Base-by-base conservation (phyloP, 768 basidiomycete species). In the Mycena vulgaris region DNA sequence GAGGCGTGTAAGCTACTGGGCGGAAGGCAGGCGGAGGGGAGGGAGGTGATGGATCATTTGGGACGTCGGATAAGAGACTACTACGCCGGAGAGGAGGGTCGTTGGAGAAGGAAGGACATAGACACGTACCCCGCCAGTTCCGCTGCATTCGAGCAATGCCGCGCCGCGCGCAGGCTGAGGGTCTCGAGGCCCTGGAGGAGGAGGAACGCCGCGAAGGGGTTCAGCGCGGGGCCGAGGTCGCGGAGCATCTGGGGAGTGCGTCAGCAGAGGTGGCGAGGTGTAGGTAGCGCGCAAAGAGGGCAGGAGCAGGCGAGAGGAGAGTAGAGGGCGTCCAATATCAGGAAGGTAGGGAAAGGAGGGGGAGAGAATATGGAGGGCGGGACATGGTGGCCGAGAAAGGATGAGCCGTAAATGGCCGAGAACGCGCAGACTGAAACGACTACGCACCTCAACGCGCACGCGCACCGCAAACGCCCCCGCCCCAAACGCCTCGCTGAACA, bases 171-270 rank as follows among this genome's bases (percentile, higher is more conserved):
- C 52, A 90, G 77, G 63, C 84, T 85, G 53, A 90, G 83, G 11
- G 89, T 90, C 78, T 90, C 89, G 23, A 90, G 79, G 21, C 89
- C 89, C 66, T 88, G 87, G 4, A 90, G 71, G 11, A 89, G 80
- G 13, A 88, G 80, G 75, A 89, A 89, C 5, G 87, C 86, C 0
- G 79, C 84, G 74, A 89, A 88, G 14, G 89, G 89, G 74, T 86
- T 88, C 53, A 89, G 69, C 11, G 82, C 74, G n/a, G 85, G 79
- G 33, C 89, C 89, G n/a, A 89, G 66, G 70, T 89, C 88, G 14
- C 89, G 86, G 53, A 88, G 78, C 30, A 84, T 79, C 70, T 88
- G 82, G 8, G 69, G 13, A 88, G 79, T 16, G 87, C 78, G 75
- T 88, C 86, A 1, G 87, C 85, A 39, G 10, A 3, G 3, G 39